Evolutionary conservation across 306 rosid species (phyloP).

Genomic region (Boehmeria nivea): DNA sequence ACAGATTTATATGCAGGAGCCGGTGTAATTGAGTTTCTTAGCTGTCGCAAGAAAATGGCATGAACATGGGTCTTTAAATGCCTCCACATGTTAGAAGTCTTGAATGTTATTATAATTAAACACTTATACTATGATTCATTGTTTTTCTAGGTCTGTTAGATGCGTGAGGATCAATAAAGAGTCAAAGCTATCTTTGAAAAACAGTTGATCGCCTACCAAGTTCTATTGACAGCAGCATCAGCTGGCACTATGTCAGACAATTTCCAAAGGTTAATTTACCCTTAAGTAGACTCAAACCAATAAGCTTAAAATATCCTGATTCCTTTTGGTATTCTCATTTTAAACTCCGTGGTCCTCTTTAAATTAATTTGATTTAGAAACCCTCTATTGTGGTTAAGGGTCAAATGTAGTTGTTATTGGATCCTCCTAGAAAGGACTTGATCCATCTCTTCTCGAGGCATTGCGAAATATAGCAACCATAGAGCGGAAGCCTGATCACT

Average conservation of each 20-base stretch:
- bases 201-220: constrained; percentile 69
- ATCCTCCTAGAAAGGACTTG: constrained; percentile 95
- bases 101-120: constrained; percentile 7
- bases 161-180: constrained; percentile 91
- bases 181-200: constrained; percentile 86
- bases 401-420: constrained; percentile 84
- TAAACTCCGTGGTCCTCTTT: not conserved
- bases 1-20: constrained; percentile 96
- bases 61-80: constrained; percentile 28
- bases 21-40: constrained; percentile 80
- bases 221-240: constrained; percentile 56
- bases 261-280: constrained; percentile 64
- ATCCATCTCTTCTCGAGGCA: constrained; percentile 58
- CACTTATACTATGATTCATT: not conserved
- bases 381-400: constrained; percentile 76
- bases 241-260: constrained; percentile 94
- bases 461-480: constrained; percentile 52
- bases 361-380: constrained; percentile 52
- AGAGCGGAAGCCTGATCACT: constrained; percentile 47
- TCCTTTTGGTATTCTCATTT: not conserved
- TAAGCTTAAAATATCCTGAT: constrained; percentile 2
- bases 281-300: constrained; percentile 25
- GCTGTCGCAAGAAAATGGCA: constrained; percentile 90
- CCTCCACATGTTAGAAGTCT: constrained; percentile 10
- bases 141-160: constrained; percentile 60